These are phyloP conservation scores for Zopfia rhizophila DNA, from an alignment of 2,329 filamentous ascomycete genomes.

Conservation along the genomic window DNA sequence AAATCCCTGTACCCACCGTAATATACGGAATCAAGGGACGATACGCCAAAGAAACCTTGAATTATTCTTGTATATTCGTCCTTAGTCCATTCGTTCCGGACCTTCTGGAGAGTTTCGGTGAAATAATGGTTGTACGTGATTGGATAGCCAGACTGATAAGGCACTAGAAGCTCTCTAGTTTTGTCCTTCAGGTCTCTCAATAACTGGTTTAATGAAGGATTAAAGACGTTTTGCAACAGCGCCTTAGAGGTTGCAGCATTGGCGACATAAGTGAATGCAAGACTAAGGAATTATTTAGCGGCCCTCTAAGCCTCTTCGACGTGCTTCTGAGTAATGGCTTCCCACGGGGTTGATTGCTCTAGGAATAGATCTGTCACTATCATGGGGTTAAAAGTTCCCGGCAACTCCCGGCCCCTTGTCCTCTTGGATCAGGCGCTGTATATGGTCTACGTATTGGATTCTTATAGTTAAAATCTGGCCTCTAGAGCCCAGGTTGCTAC, in stretches of 20 bases:
- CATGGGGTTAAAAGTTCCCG: constrained; percentile 69
- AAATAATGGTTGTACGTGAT: constrained; percentile 22
- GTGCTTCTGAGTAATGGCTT: constrained; percentile 47
- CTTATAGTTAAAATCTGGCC: constrained; percentile 5
- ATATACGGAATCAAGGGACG: too few species aligned
- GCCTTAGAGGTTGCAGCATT: too few species aligned
- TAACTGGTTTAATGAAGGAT: too few species aligned
- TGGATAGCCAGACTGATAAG: constrained; percentile 4
- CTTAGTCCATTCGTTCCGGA: constrained; percentile 24
- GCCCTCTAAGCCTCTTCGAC: constrained; percentile 47
- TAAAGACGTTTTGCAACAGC: too few species aligned
- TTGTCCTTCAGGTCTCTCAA: too few species aligned
- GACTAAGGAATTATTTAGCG: constrained; percentile 44
- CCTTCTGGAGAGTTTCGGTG: constrained; percentile 17
- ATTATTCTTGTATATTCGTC: constrained; percentile 39
- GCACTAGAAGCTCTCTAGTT: too few species aligned
- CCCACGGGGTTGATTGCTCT: constrained; percentile 67
- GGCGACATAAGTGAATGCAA: too few species aligned
- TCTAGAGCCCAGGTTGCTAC: too few species aligned
- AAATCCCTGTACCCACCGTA: too few species aligned
- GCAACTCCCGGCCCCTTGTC: too few species aligned
- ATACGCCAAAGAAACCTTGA: too few species aligned
- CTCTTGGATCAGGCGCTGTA: constrained; percentile 19
- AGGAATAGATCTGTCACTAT: constrained; percentile 68
- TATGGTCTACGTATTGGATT: constrained; percentile 7